These are phyloP conservation scores for Prunus kanzakura DNA, from an alignment of 306 rosid genomes.

Conservation along the genomic window DNA sequence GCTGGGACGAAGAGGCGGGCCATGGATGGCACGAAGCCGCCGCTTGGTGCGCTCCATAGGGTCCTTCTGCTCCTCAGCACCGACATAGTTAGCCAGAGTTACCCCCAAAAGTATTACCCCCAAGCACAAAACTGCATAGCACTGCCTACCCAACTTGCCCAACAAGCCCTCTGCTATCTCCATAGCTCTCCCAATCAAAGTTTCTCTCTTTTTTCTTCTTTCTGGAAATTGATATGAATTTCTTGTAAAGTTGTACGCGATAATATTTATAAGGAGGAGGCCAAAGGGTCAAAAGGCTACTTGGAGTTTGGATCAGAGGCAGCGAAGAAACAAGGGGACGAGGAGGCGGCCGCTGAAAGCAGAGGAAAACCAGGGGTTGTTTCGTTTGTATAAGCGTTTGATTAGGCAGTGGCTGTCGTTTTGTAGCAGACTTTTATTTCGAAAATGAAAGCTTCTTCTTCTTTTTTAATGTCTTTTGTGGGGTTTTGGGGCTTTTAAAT, in stretches of 20 bases:
- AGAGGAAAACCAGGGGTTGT: conserved; percentile 15
- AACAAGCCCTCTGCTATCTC: conserved; percentile 15
- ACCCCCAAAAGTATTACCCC: conserved; percentile 34
- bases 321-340: conserved; percentile 10
- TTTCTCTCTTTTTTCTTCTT: neutral
- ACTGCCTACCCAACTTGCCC: conserved; percentile 28
- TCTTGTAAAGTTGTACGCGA: too few species aligned
- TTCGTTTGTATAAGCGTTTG: neutral
- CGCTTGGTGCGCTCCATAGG: conserved; percentile 9
- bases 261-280: neutral
- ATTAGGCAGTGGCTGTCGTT: conserved; percentile 13
- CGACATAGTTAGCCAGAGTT: conserved; percentile 24
- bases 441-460: neutral
- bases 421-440: conserved; percentile 5
- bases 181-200: neutral
- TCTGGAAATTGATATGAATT: neutral
- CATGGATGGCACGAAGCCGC: conserved; percentile 24
- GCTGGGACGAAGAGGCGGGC: conserved; percentile 8
- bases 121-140: conserved; percentile 44
- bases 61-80: neutral
- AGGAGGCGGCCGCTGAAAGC: neutral
- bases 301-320: neutral
- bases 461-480: too few species aligned
- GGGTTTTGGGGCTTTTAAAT: too few species aligned
- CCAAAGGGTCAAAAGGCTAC: neutral